Evolutionary conservation across 352 stramenopile genomes (phyloP).

Genomic region (Globisporangium cystogenes): DNA sequence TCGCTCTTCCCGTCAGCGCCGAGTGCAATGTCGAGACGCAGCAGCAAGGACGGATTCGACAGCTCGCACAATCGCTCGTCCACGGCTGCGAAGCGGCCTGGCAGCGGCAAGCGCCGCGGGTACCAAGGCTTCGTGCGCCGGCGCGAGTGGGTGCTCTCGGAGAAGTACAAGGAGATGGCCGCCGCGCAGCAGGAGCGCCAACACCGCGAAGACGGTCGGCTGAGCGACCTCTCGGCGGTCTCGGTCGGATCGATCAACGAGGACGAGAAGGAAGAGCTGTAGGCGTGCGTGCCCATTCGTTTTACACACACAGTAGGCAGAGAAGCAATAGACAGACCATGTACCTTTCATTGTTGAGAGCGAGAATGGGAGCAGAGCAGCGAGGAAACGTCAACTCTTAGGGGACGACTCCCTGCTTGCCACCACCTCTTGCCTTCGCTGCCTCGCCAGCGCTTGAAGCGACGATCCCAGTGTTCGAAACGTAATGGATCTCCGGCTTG

Average conservation of each 20-base stretch:
- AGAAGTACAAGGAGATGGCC: conserved; percentile 41
- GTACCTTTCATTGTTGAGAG: too few species aligned
- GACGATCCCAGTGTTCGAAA: not conserved
- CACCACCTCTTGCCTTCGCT: not conserved
- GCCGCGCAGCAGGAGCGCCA: conserved; percentile 11
- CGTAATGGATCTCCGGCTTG: not conserved
- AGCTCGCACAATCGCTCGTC: conserved; percentile 2
- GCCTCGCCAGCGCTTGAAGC: not conserved
- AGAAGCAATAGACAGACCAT: conserved; percentile 7
- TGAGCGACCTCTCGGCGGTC: conserved; percentile 34
- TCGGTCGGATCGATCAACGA: conserved; percentile 31
- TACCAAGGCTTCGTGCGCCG: conserved; percentile 69
- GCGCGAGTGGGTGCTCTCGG: conserved; percentile 64
- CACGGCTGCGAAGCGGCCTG: conserved; percentile 27
- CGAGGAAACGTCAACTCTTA: not conserved
- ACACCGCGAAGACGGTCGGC: conserved; percentile 13
- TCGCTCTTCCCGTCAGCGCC: conserved; percentile 62
- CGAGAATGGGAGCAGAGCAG: too few species aligned
- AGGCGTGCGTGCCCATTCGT: too few species aligned
- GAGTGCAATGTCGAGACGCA: conserved; percentile 8
- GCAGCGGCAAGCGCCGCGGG: conserved; percentile 31
- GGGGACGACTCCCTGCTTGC: not conserved
- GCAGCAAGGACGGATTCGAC: conserved; percentile 16
- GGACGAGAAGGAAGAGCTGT: conserved; percentile 20
- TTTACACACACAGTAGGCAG: not conserved